A percentile compares a stretch with the other conserved stretches of the same genome.
phyloP scores from a whole-genome alignment of 441 rosid genomes.

The Metrosideros polymorpha region DNA sequence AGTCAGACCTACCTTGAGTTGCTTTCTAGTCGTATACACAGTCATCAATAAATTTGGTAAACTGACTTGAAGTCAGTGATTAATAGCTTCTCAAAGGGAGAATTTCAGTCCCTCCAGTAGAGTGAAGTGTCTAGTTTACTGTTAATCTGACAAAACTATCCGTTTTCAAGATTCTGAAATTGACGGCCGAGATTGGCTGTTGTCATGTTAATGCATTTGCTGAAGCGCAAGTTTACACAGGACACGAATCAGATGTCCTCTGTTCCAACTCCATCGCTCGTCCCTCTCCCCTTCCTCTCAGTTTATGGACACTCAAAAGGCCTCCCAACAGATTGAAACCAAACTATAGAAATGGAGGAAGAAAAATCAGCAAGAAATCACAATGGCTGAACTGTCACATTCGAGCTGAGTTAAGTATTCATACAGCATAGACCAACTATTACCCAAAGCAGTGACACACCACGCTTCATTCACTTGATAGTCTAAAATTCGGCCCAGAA shows the following conservation, averaged over 20 bases:
- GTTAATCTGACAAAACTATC: not conserved
- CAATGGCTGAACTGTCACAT: not conserved
- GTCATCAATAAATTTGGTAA: not conserved
- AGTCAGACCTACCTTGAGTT: not conserved
- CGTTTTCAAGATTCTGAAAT: not conserved
- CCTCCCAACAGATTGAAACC: not conserved
- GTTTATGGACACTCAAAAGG: not conserved
- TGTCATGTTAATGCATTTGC: not conserved
- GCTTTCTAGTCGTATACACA: not conserved
- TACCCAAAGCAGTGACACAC: not conserved
- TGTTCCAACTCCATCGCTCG: not conserved
- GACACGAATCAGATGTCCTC: not conserved
- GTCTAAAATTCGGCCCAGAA: not conserved
- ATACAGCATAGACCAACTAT: not conserved
- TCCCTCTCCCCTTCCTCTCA: not conserved
- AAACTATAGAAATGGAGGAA: not conserved
- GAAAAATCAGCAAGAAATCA: not conserved
- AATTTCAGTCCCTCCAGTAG: not conserved
- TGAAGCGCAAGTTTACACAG: not conserved
- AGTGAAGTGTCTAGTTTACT: not conserved
- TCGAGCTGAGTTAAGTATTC: not conserved
- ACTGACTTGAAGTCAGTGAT: not conserved
- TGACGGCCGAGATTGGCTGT: not conserved
- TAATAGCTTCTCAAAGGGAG: not conserved
- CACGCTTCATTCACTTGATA: not conserved